A percentile compares a stretch with the other conserved stretches of the same genome.
These are phyloP conservation scores for Vigna unguiculata DNA, from an alignment of 306 rosid genomes.

Conservation along the genomic window DNA sequence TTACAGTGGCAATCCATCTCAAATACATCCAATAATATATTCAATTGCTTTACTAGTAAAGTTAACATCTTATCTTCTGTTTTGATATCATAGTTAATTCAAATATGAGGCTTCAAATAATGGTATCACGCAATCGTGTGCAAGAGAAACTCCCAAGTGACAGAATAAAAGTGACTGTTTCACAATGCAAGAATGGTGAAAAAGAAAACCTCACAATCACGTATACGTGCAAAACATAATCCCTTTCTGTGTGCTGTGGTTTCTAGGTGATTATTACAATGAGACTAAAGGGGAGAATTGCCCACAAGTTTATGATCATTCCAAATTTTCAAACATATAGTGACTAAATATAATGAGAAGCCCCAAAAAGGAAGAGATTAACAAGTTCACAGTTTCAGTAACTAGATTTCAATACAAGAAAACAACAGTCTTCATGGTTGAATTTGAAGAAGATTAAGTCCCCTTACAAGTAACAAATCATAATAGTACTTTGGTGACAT, in stretches of 20 bases:
- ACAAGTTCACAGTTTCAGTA: conserved; percentile 27
- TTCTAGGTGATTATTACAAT: neutral
- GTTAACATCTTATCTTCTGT: neutral
- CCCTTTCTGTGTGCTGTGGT: neutral
- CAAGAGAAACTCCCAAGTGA: conserved; percentile 22
- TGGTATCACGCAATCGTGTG: conserved; percentile 18
- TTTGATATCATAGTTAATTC: conserved; percentile 20
- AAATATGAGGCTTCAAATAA: neutral
- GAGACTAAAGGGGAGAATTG: conserved; percentile 3
- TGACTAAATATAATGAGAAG: conserved; percentile 1
- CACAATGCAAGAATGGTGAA: neutral
- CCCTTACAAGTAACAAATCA: neutral
- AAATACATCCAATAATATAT: neutral
- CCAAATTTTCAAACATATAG: neutral
- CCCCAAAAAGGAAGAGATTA: neutral
- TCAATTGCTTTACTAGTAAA: neutral
- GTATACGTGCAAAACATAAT: neutral
- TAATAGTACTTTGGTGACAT: conserved; percentile 16
- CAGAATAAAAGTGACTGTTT: neutral
- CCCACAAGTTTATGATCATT: neutral
- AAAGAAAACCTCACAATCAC: conserved; percentile 10
- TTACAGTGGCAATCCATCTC: conserved; percentile 20
- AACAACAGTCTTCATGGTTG: conserved; percentile 23
- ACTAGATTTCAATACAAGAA: neutral
- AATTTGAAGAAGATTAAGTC: conserved; percentile 15